phyloP scores from a whole-genome alignment of 805 yeast genomes.

The Kodamaea hsintzibuensis region DNA sequence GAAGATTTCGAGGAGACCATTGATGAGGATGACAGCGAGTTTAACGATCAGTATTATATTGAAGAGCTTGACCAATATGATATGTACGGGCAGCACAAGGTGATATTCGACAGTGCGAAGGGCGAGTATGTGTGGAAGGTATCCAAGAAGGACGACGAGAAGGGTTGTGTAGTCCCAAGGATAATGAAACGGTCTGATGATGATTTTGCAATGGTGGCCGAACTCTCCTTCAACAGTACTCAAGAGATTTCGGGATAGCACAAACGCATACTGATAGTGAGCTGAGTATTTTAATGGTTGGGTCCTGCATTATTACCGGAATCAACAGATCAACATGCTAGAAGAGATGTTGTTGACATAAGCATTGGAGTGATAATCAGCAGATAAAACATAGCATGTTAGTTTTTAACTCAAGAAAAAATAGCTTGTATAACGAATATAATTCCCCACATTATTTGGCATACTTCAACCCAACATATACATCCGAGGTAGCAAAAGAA shows the following conservation, averaged over 20 bases:
- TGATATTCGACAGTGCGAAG: background rate
- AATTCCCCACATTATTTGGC: background rate
- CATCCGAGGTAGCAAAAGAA: no score
- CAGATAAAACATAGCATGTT: background rate
- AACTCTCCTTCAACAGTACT: slow-evolving; percentile 12
- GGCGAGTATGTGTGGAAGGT: background rate
- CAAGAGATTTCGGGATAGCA: slow-evolving; percentile 8
- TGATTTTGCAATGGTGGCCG: slow-evolving; percentile 4
- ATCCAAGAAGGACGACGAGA: background rate
- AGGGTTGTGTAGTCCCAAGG: background rate
- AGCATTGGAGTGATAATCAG: background rate
- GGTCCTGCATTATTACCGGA: no score
- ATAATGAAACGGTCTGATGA: background rate
- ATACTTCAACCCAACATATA: no score
- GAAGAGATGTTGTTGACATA: background rate
- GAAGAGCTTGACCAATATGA: background rate
- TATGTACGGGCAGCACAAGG: background rate
- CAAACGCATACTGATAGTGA: background rate
- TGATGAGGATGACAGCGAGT: slow-evolving; percentile 11
- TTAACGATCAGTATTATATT: background rate
- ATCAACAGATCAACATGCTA: no score
- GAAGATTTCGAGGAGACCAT: background rate
- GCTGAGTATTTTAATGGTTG: no score
- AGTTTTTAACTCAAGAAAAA: background rate
- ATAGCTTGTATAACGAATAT: background rate